These are phyloP conservation scores for Amyloporia xantha DNA, from an alignment of 768 basidiomycete genomes.

Conservation along the genomic window DNA sequence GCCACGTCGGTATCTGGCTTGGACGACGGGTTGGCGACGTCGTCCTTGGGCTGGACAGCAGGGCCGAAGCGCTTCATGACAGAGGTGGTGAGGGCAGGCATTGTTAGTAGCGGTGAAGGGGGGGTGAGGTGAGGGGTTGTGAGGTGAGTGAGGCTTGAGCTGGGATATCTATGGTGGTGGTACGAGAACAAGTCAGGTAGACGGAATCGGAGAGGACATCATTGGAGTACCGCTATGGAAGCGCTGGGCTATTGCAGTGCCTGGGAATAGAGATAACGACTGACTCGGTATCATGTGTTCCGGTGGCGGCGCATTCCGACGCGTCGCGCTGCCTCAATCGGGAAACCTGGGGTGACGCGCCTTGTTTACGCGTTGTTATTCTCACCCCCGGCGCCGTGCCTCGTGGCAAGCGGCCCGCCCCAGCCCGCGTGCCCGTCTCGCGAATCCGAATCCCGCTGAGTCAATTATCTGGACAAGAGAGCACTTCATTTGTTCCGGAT, in stretches of 20 bases:
- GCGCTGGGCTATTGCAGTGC: constrained; percentile 1
- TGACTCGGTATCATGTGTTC: neutral
- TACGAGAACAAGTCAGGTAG: neutral
- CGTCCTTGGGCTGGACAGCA: neutral
- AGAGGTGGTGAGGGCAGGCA: constrained; percentile 11
- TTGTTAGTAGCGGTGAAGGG: constrained; percentile 2
- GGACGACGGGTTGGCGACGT: neutral
- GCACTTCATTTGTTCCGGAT: neutral
- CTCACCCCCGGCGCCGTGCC: no score
- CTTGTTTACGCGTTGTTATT: constrained; percentile 1
- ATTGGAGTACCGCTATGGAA: constrained; percentile 1
- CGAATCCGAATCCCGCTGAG: no score
- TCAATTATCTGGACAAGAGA: no score
- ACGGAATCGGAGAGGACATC: neutral
- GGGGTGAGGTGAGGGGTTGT: neutral
- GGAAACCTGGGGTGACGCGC: neutral
- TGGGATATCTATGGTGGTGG: constrained; percentile 4
- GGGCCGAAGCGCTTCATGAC: constrained; percentile 6
- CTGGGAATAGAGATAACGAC: neutral
- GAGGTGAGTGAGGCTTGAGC: neutral
- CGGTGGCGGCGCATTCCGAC: neutral
- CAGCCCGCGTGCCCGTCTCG: no score
- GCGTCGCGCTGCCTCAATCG: neutral
- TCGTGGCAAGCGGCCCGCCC: no score
- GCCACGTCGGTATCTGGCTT: neutral